Evolutionary conservation across 2,329 filamentous ascomycete genomes (phyloP).

Genomic region (Thyridium curvatum): DNA sequence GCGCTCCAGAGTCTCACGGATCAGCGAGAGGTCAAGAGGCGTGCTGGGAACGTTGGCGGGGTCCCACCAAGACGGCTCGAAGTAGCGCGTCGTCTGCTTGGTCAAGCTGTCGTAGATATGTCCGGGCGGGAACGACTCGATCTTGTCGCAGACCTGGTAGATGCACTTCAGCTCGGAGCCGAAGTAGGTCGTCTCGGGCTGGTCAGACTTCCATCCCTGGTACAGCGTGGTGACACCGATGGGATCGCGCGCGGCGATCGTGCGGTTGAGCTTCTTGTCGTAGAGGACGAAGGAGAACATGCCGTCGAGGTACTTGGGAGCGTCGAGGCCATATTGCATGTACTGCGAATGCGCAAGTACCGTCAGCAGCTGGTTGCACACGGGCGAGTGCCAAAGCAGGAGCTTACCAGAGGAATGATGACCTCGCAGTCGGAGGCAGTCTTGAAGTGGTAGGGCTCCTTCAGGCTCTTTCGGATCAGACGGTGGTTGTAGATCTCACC

Average conservation of each 20-base stretch:
- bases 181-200: conserved; percentile 85
- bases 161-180: conserved; percentile 95
- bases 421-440: conserved; percentile 98
- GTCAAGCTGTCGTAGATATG: conserved; percentile 96
- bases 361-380: not conserved
- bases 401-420: conserved; percentile 85
- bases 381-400: conserved; percentile 2
- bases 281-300: conserved; percentile 99
- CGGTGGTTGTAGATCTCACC: conserved; percentile 99
- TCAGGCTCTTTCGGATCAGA: conserved; percentile 80
- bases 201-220: conserved; percentile 81
- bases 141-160: conserved; percentile 89
- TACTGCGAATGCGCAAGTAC: conserved; percentile 66
- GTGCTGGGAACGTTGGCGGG: conserved; percentile 68
- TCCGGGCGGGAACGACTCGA: conserved; percentile 88
- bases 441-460: conserved; percentile 90
- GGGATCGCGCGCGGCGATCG: conserved; percentile 89
- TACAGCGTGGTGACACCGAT: conserved; percentile 98
- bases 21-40: conserved; percentile 75
- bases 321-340: conserved; percentile 83
- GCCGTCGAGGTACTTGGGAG: conserved; percentile 89
- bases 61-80: conserved; percentile 89
- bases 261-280: conserved; percentile 89
- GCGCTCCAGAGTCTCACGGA: conserved; percentile 79
- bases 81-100: conserved; percentile 79